phyloP scores from a whole-genome alignment of 2,329 filamentous ascomycete species.

The Rhexocercosporidium sp. region DNA sequence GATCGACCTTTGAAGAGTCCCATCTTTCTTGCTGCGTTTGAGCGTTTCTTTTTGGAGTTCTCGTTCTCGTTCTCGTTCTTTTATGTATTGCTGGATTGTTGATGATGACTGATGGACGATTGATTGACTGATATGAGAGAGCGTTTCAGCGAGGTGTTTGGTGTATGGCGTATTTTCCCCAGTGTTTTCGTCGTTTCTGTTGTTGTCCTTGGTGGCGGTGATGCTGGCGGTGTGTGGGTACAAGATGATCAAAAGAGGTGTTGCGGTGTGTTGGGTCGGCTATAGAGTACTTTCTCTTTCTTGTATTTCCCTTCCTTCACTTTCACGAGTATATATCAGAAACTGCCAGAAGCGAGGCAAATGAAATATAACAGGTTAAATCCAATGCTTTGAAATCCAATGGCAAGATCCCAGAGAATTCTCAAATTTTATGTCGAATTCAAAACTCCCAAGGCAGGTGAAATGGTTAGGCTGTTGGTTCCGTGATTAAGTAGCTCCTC shows the following conservation, averaged over 20 bases:
- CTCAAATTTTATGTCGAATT: no score
- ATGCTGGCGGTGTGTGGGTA: background rate
- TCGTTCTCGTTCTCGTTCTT: background rate
- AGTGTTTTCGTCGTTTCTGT: background rate
- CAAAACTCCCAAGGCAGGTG: no score
- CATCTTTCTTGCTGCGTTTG: constrained; percentile 5
- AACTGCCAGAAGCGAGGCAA: no score
- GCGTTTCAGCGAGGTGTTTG: constrained; percentile 6
- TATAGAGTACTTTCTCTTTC: background rate
- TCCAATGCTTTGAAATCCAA: no score
- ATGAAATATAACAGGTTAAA: no score
- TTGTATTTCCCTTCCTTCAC: background rate
- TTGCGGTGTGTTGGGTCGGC: background rate
- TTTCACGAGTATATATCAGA: background rate
- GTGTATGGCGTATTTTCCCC: constrained; percentile 1
- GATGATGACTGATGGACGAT: background rate
- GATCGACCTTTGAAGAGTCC: background rate
- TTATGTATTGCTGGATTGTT: background rate
- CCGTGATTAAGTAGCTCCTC: no score
- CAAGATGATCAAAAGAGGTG: background rate
- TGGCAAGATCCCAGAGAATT: no score
- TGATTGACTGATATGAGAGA: background rate
- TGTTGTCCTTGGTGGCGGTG: background rate
- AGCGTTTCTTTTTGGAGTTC: background rate
- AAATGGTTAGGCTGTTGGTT: no score